Conservation (phyloP, 106 monocot species). For the Phalaenopsis equestris region DNA sequence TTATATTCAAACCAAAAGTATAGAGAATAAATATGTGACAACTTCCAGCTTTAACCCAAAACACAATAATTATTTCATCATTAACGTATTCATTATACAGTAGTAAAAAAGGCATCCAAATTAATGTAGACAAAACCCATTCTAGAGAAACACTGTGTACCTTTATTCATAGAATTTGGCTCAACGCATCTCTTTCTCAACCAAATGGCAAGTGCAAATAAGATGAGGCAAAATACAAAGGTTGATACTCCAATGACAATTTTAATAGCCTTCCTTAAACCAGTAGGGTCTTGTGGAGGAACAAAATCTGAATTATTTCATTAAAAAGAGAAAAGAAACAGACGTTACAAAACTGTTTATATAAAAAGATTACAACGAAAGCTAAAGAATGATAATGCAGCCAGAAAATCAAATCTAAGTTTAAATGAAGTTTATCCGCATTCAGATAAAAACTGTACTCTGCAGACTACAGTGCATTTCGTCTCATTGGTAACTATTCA, state of each 20-base stretch:
- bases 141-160: neutral
- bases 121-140: neutral
- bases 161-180: constrained; percentile 1
- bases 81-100: neutral
- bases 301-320: neutral
- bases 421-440: neutral
- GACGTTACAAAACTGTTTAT: neutral
- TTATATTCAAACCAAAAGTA: too few species aligned
- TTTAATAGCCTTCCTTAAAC: constrained; percentile 6
- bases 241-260: constrained; percentile 2
- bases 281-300: constrained; percentile 4
- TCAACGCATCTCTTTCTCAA: neutral
- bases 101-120: neutral
- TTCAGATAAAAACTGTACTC: neutral
- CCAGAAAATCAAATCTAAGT: neutral
- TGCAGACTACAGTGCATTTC: neutral
- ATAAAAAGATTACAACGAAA: neutral
- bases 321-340: neutral
- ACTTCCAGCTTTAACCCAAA: too few species aligned
- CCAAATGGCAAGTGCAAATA: constrained; percentile 6
- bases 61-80: neutral
- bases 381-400: neutral
- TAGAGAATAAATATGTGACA: too few species aligned
- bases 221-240: neutral
- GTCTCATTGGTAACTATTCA: neutral